Conservation (phyloP, 805 yeast species). For the Candida silvicultrix region DNA sequence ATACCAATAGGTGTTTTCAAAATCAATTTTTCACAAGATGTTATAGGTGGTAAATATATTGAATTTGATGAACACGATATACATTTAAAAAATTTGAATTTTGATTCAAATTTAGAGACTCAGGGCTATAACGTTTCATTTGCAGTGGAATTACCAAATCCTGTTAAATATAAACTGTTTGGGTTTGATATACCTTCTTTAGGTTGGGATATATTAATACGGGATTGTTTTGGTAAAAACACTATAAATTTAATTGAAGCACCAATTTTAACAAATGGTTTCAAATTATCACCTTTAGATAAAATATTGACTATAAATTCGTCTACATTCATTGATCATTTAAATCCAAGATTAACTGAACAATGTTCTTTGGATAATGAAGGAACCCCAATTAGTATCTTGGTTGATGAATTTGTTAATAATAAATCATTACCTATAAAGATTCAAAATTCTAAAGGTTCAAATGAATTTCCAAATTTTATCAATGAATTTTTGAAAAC, state of each 20-base stretch:
- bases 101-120: constrained; percentile 15
- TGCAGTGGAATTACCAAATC: constrained; percentile 16
- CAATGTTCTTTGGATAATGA: constrained; percentile 5
- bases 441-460: constrained; percentile 16
- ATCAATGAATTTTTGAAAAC: constrained; percentile 14
- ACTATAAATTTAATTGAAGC: constrained; percentile 23
- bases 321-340: constrained; percentile 4
- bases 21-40: constrained; percentile 25
- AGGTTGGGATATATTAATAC: constrained; percentile 29
- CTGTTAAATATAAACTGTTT: constrained; percentile 13
- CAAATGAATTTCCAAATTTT: constrained; percentile 12
- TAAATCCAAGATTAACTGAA: constrained; percentile 2
- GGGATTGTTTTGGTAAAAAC: constrained; percentile 29
- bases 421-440: constrained; percentile 14
- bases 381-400: constrained; percentile 9
- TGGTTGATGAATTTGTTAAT: constrained; percentile 10
- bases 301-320: constrained; percentile 7
- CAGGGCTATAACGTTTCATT: constrained; percentile 21
- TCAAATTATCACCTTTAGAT: constrained; percentile 12
- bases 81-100: constrained; percentile 17
- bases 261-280: constrained; percentile 4
- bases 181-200: constrained; percentile 27
- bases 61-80: constrained; percentile 15
- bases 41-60: constrained; percentile 20
- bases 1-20: constrained; percentile 26